These are phyloP conservation scores for Arthrobotrys pseudoclavata DNA, from an alignment of 2,329 filamentous ascomycete genomes.

Conservation along the genomic window DNA sequence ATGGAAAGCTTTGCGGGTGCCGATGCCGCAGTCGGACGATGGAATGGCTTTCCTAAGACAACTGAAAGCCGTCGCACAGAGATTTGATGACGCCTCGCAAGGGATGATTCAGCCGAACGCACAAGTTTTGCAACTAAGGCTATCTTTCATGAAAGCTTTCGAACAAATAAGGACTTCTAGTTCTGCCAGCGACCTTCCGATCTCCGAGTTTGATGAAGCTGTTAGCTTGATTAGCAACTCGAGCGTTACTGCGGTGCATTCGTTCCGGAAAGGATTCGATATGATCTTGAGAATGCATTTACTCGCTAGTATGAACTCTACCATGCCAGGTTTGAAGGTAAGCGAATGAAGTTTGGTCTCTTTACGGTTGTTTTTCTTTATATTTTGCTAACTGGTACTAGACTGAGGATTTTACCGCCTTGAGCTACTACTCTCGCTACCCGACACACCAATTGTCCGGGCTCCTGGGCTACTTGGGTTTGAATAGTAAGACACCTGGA, in stretches of 20 bases:
- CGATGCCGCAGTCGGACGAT: conserved; percentile 49
- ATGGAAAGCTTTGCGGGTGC: conserved; percentile 41
- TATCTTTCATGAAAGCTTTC: conserved; percentile 45
- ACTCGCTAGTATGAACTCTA: conserved; percentile 19
- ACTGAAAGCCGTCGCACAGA: conserved; percentile 33
- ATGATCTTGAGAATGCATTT: conserved; percentile 44
- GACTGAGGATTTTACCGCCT: conserved; percentile 38
- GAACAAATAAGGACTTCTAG: conserved; percentile 29
- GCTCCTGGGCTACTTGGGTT: conserved; percentile 7
- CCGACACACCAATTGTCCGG: conserved; percentile 30
- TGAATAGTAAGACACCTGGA: conserved; percentile 17
- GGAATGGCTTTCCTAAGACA: conserved; percentile 38
- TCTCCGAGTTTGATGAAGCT: conserved; percentile 44
- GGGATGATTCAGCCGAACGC: conserved; percentile 29
- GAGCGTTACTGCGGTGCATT: conserved; percentile 1
- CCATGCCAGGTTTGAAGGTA: neutral
- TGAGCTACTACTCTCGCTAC: conserved; percentile 45
- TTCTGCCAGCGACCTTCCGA: conserved; percentile 16
- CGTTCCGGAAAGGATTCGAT: conserved; percentile 43
- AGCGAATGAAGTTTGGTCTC: neutral
- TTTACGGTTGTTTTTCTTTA: neutral
- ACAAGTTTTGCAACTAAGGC: conserved; percentile 40
- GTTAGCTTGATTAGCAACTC: conserved; percentile 19
- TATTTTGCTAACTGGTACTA: conserved; percentile 12
- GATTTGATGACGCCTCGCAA: conserved; percentile 40